phyloP scores from a whole-genome alignment of 2,329 filamentous ascomycete genomes.

The Colletotrichum tropicicola region DNA sequence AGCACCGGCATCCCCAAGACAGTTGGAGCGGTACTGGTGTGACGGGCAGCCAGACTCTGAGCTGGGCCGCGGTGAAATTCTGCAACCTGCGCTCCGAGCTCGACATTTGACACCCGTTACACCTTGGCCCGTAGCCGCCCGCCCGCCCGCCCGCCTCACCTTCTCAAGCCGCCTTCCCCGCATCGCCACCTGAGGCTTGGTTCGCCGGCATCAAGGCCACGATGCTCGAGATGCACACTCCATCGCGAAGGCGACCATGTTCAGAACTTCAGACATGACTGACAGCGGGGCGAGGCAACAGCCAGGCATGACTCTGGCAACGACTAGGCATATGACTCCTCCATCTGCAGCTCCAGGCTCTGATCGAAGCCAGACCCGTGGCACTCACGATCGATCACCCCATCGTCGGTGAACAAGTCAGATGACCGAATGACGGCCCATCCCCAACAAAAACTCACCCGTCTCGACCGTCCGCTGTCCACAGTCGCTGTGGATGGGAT shows the following conservation, averaged over 20 bases:
- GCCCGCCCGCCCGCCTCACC: not conserved
- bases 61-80: not conserved
- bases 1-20: not conserved
- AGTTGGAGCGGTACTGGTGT: not conserved
- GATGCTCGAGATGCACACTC: no score
- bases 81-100: not conserved
- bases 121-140: not conserved
- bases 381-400: no score
- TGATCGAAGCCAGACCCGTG: no score
- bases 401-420: not conserved
- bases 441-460: not conserved
- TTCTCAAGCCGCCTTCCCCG: not conserved
- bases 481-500: no score
- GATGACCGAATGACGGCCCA: not conserved
- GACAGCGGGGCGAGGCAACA: no score
- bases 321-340: no score
- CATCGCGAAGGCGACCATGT: no score
- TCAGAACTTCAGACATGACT: no score
- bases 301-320: no score
- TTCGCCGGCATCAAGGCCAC: not conserved
- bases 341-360: no score
- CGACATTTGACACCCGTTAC: conserved; percentile 10
- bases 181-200: not conserved
- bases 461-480: no score
- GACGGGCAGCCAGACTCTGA: not conserved